Evolutionary conservation across 2,329 filamentous ascomycete genomes (phyloP), one percentile per base, ranked within the genome.

Genomic region (Pyrenophora tritici-repentis): DNA sequence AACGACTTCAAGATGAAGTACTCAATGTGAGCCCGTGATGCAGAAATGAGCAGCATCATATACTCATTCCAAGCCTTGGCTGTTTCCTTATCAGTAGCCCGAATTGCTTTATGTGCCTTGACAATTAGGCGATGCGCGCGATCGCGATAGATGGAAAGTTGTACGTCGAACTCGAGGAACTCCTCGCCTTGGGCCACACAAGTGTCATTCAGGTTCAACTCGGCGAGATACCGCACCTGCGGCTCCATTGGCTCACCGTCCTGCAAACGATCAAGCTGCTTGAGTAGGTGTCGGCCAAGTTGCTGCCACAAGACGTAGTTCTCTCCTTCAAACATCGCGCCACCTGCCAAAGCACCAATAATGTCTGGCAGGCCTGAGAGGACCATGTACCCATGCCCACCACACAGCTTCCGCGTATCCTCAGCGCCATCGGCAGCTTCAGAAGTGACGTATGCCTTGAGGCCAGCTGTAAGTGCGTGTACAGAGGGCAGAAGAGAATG

Each of bases 361-460:
- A 73, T 72, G 6, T 66, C 62, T 9, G 61, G 63, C 8, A 74
- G 54, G 3, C 71, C 71, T 13, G 66, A 68, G 13, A 68, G 65
- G n/a, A 56, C 61, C 34, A 72, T 59, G 36, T 72, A 76, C 1
- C 74, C 74, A 44, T 76, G 72, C 2, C 73, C 73, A 32, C 74
- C 74, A 44, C 73, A 74, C 31, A 65, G 57, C 58, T 69, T 74
- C 13, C 73, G 59, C 8, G 66, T 65, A 22, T 73, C 71, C 47
- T 75, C 74, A 1, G 71, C 63, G 2, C 70, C 69, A 54, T 80
- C 78, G 1, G 79, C 78, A 6, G 78, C 77, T 6, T 78, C 67
- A 26, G 75, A 77, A 0, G 79, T 81, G 38, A 78, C 78, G 13
- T 79, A 67, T 44, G 77, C 79, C 57, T 82, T 81, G 33, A 81